Base-by-base conservation (phyloP, 352 stramenopile genomes). In the Phytophthora rubi region DNA sequence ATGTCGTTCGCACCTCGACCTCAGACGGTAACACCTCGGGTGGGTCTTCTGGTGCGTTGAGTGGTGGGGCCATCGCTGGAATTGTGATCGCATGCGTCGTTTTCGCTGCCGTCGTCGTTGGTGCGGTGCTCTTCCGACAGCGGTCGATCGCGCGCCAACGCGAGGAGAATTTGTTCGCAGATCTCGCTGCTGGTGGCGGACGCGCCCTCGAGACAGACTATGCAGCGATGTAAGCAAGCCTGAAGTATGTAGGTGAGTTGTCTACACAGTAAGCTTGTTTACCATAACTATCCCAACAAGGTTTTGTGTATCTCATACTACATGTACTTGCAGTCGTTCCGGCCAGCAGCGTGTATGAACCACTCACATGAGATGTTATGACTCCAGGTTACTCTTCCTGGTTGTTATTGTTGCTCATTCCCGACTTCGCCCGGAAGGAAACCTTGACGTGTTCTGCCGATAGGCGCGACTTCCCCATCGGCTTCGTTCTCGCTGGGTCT, bases 111-210 rank as follows among this genome's bases (percentile, higher is more conserved):
- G 21, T 70, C 16, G 23, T 74, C 23, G 67, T 74, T 8, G 62
- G 49, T 15, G 62, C 62, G 0, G 61, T 71, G 48, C 51, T 75
- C 28, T 53, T 57, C 56, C 57, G 39, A 18, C 68, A 75, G 51
- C 16, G 55, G 15, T 58, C 49, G 23, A 59, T 75, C 51, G 68
- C 61, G 15, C 67, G 67, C n/a, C 67, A 74, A 26, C 62, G 62
- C 26, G 68, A 75, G 21, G 68, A 66, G 28, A 75, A 71, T 32
- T 21, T 75, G 35, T 75, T 75, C 12, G 52, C 68, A 44, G 68
- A 75, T 15, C 58, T 75, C 23, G 63, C 37, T 9, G 68, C 53
- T 45, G 53, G 47, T 69, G 66, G 53, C 12, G 62, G 57, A 9
- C 57, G 68, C 16, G 28, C 48, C 30, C 61, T 75, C 13, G 68